A percentile compares a stretch with the other conserved stretches of the same genome.
Conservation (phyloP, 441 rosid species). For the Metrosideros polymorpha region DNA sequence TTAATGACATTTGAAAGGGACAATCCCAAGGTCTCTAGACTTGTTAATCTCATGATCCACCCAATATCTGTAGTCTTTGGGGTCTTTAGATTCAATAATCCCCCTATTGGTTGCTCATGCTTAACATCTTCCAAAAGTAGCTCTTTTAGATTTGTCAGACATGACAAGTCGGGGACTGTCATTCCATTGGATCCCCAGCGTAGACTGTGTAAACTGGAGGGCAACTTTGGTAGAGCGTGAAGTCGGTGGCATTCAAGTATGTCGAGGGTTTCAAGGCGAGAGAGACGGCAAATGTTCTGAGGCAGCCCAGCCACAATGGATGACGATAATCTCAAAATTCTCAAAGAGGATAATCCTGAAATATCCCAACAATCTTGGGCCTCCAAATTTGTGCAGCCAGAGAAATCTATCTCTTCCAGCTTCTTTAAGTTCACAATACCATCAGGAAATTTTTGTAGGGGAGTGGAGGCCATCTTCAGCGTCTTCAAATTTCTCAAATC, state of each 20-base stretch:
- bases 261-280: not conserved
- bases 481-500: not conserved
- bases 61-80: not conserved
- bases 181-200: not conserved
- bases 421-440: not conserved
- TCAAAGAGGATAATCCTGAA: not conserved
- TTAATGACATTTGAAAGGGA: not conserved
- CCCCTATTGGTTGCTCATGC: not conserved
- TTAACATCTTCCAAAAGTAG: not conserved
- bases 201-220: not conserved
- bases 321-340: not conserved
- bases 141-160: not conserved
- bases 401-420: not conserved
- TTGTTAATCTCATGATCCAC: not conserved
- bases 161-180: not conserved
- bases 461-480: not conserved
- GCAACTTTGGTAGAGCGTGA: not conserved
- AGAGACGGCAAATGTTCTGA: not conserved
- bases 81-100: not conserved
- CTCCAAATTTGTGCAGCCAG: not conserved
- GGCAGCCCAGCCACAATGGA: not conserved
- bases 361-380: not conserved
- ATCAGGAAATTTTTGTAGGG: not conserved
- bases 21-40: not conserved
- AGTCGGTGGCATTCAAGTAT: not conserved